These are phyloP conservation scores for Lolium rigidum DNA, from an alignment of 176 grass and related monocot species.

Conservation along the genomic window DNA sequence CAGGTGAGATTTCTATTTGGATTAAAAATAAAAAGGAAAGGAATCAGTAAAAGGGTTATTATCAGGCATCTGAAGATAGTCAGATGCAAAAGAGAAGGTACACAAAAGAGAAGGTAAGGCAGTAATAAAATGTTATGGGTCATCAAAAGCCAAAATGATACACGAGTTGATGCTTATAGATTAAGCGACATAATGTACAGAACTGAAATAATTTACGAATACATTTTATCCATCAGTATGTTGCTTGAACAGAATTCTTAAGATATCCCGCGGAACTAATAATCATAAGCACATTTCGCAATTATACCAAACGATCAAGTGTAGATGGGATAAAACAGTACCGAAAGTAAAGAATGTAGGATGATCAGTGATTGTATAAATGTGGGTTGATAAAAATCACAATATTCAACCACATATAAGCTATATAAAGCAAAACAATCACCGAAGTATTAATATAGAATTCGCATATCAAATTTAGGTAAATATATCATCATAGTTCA, in stretches of 20 bases:
- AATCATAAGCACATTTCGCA: conserved; percentile 5
- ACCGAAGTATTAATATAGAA: background rate
- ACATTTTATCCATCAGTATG: background rate
- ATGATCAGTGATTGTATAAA: no score
- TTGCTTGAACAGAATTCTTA: conserved; percentile 5
- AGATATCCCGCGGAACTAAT: background rate
- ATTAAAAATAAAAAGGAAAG: background rate
- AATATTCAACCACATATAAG: no score
- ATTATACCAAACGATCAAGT: background rate
- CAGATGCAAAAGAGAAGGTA: background rate
- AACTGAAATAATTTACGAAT: background rate
- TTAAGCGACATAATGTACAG: background rate
- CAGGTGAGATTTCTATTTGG: background rate
- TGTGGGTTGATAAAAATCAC: no score
- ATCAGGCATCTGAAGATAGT: background rate
- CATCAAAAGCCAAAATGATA: background rate
- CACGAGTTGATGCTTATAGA: background rate
- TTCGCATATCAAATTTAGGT: background rate
- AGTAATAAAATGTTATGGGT: background rate
- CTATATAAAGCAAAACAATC: background rate
- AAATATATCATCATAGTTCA: background rate
- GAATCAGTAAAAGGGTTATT: background rate
- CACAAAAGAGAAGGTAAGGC: no score
- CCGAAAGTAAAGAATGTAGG: no score
- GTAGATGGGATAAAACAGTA: background rate